These are phyloP conservation scores for Globisporangium nagaii DNA, from an alignment of 352 stramenopile species.

Conservation along the genomic window DNA sequence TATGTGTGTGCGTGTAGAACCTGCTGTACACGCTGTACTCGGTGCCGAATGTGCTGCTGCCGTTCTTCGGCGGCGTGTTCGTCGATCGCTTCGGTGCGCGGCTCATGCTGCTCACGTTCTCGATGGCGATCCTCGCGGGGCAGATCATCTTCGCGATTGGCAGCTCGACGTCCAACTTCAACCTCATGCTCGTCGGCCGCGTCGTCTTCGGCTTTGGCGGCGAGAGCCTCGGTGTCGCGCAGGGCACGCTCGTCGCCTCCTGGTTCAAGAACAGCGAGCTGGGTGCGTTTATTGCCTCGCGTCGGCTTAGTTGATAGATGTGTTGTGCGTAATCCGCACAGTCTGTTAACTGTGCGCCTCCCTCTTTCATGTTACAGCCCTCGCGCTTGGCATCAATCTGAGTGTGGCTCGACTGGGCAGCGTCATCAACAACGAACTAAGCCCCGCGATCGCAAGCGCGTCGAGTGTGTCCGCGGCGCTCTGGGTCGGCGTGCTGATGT, in stretches of 20 bases:
- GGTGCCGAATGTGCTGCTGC: slow-evolving; percentile 90
- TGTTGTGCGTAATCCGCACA: no score
- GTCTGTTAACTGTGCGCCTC: not conserved
- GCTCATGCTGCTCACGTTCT: slow-evolving; percentile 84
- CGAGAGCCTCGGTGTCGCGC: slow-evolving; percentile 88
- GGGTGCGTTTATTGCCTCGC: slow-evolving; percentile 13
- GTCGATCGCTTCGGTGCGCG: slow-evolving; percentile 87
- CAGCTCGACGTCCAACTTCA: slow-evolving; percentile 70
- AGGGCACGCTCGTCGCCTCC: slow-evolving; percentile 85
- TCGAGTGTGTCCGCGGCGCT: slow-evolving; percentile 69
- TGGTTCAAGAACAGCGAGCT: slow-evolving; percentile 94
- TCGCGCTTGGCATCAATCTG: slow-evolving; percentile 91
- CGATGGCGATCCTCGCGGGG: slow-evolving; percentile 68
- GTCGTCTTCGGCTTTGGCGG: slow-evolving; percentile 91
- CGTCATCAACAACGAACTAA: slow-evolving; percentile 92
- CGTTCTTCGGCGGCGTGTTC: slow-evolving; percentile 91
- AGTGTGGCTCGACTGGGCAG: slow-evolving; percentile 86
- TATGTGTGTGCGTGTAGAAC: slow-evolving; percentile 50
- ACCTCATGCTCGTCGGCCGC: slow-evolving; percentile 79
- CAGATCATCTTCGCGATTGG: slow-evolving; percentile 88
- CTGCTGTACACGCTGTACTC: slow-evolving; percentile 93
- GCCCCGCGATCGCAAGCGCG: slow-evolving; percentile 64
- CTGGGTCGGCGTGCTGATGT: slow-evolving; percentile 86
- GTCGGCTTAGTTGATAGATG: no score
- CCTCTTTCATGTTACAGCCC: slow-evolving; percentile 29